Conservation (phyloP, 768 basidiomycete genomes). For the Goffeauzyma gilvescens region DNA sequence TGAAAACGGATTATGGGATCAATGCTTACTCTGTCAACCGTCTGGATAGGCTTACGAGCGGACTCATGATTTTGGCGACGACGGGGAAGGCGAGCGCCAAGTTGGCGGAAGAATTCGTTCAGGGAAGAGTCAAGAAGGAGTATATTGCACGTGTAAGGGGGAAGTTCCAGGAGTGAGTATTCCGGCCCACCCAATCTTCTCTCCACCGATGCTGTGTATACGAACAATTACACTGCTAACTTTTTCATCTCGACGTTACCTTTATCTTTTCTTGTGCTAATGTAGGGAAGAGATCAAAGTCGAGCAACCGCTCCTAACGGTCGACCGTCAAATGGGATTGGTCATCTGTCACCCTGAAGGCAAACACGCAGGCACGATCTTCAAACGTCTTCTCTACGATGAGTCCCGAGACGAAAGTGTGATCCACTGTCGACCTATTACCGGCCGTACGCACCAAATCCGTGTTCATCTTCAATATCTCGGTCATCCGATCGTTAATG, state of each 20-base stretch:
- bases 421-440: slow-evolving; percentile 72
- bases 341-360: slow-evolving; percentile 92
- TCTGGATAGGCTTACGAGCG: slow-evolving; percentile 81
- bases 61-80: slow-evolving; percentile 80
- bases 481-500: slow-evolving; percentile 84
- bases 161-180: slow-evolving; percentile 59
- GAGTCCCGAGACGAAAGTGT: slow-evolving; percentile 61
- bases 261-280: too few relatives aligned
- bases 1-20: slow-evolving; percentile 65
- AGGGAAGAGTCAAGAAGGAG: slow-evolving; percentile 62
- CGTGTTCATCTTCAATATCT: slow-evolving; percentile 90
- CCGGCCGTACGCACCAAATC: slow-evolving; percentile 91
- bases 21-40: slow-evolving; percentile 80
- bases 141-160: slow-evolving; percentile 79
- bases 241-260: background rate
- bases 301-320: slow-evolving; percentile 68
- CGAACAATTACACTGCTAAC: background rate
- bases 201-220: background rate
- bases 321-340: slow-evolving; percentile 90
- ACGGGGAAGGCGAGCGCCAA: slow-evolving; percentile 47
- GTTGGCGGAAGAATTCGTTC: slow-evolving; percentile 62
- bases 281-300: slow-evolving; percentile 69
- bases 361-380: slow-evolving; percentile 80
- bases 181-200: too few relatives aligned
- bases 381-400: slow-evolving; percentile 67